These are phyloP conservation scores for Globisporangium radiosum DNA, from an alignment of 352 stramenopile genomes.

Conservation along the genomic window DNA sequence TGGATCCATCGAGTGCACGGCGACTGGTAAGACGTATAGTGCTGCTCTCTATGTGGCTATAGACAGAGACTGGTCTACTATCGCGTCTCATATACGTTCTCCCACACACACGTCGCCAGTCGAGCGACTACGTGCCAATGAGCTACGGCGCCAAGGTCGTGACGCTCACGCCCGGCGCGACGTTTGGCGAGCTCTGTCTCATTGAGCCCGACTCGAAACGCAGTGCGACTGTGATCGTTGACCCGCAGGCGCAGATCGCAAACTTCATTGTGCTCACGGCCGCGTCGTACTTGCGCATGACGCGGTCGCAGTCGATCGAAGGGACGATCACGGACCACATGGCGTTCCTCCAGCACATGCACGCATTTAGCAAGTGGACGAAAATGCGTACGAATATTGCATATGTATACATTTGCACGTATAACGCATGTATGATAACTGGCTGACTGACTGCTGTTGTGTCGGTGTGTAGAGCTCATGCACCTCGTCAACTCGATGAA, in stretches of 20 bases:
- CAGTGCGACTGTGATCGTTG: slow-evolving; percentile 75
- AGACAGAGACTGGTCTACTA: too few relatives aligned
- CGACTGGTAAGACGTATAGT: slow-evolving; percentile 20
- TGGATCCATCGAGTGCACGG: slow-evolving; percentile 33
- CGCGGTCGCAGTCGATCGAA: slow-evolving; percentile 71
- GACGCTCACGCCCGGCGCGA: slow-evolving; percentile 67
- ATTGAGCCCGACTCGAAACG: slow-evolving; percentile 84
- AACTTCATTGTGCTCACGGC: slow-evolving; percentile 85
- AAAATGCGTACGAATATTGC: slow-evolving; percentile 68
- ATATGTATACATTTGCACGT: too few relatives aligned
- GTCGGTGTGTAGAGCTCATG: slow-evolving; percentile 54
- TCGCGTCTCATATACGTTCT: not conserved
- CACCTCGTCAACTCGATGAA: slow-evolving; percentile 84
- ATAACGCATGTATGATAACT: too few relatives aligned
- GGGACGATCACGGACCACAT: slow-evolving; percentile 84
- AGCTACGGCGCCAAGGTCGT: slow-evolving; percentile 63
- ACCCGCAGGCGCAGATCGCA: slow-evolving; percentile 50
- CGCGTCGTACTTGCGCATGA: slow-evolving; percentile 77
- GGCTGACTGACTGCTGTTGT: too few relatives aligned
- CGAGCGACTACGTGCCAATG: slow-evolving; percentile 22
- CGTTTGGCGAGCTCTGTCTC: slow-evolving; percentile 79
- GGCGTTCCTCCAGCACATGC: slow-evolving; percentile 70
- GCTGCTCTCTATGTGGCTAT: too few relatives aligned
- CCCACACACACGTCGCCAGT: slow-evolving; percentile 9
- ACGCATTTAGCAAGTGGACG: slow-evolving; percentile 71